Evolutionary conservation across 176 grass and related monocot species (phyloP), one percentile per base, ranked within the genome.

Genomic region (Tuctoria greenei): DNA sequence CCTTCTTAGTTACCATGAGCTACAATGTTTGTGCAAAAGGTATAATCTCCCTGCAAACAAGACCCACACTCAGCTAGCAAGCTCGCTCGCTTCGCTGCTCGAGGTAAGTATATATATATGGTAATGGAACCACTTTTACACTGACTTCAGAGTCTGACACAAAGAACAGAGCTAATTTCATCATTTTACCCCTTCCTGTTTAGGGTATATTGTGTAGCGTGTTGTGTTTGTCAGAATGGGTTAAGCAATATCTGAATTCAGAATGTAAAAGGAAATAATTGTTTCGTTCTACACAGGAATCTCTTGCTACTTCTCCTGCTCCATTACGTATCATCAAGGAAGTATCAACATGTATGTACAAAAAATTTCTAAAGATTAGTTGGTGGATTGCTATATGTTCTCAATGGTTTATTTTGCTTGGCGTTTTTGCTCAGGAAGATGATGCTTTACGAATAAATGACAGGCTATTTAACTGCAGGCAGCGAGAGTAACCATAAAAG

Each of bases 11-110:
- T 77, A 86, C 76, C 88, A 78, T 42, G 91, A 89, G 11, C 91
- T 98, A 24, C 95, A 98, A 73, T 69, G 54, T 67, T 82, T 98
- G 49, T 98, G 91, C 84, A 98, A 90, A 81, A 76, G 67, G 47
- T 75, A 94, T 57, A 85, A 88, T 55, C 86, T 98, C 60, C 83
- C 91, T 21, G 68, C 84, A 73, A 98, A 94, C 84, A 98, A 67
- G 69, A 68, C 31, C 64, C 91, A 89, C 39, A 41, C 86, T 66
- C 84, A 90, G 55, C 61, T 98, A 74, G 95, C 91, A 58, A 81
- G 81, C 43, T 84, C 72, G 16, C 72, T 98, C 17, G 86, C 86
- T 26, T 79, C 43, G 37, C 52, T 80, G 72, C 88, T 89, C 58
- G 88, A 92, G 86, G 91, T 89, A 79, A 72, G n/a, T n/a, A 58